Evolutionary conservation across 192 early-diverging fungal genomes (phyloP).

Genomic region (Dissophora globulifera): DNA sequence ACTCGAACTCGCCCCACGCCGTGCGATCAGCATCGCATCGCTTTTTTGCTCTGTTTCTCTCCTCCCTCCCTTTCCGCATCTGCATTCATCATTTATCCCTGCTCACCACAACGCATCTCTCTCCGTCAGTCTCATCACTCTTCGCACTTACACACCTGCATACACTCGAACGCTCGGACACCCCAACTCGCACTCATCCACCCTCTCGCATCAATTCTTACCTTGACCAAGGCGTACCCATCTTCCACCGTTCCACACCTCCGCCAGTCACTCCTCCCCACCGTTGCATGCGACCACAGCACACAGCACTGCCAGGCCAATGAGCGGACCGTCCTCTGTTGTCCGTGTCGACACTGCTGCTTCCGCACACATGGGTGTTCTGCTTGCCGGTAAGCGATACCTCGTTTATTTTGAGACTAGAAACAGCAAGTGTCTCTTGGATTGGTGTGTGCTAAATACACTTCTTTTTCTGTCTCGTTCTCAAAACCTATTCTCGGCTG

Average conservation of each 20-base stretch:
- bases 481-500: no score
- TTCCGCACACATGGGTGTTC: not conserved
- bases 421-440: no score
- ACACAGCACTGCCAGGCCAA: not conserved
- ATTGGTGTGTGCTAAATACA: no score
- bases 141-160: constrained; percentile 4
- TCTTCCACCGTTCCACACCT: not conserved
- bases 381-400: not conserved
- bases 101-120: not conserved
- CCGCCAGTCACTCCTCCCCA: not conserved
- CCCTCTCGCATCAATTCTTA: not conserved
- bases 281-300: not conserved
- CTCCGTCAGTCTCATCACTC: constrained; percentile 1
- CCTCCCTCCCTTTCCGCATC: no score
- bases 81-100: no score
- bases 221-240: not conserved
- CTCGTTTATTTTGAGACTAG: not conserved
- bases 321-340: not conserved
- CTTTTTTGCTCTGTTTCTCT: no score
- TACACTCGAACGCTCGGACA: no score
- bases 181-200: not conserved
- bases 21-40: no score
- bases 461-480: no score
- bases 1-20: no score
- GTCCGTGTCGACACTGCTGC: not conserved